A percentile compares a stretch with the other conserved stretches of the same genome.
phyloP scores from a whole-genome alignment of 108 stramenopile species.

The Discostella stelligeroides region DNA sequence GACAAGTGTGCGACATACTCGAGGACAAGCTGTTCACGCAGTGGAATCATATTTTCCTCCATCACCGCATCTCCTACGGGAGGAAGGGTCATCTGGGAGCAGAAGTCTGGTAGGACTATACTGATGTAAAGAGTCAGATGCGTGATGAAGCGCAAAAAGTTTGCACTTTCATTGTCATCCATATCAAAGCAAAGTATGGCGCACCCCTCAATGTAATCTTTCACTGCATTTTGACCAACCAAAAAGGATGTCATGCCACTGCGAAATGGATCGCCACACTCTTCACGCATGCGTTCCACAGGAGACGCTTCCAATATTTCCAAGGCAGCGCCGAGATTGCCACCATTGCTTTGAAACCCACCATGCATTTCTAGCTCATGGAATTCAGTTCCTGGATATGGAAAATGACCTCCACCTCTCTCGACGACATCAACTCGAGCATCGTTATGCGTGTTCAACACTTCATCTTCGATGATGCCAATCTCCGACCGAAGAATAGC shows the following conservation, averaged over 20 bases:
- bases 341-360: slow-evolving; percentile 17
- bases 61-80: background rate
- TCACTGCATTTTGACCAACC: slow-evolving; percentile 56
- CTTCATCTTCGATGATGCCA: slow-evolving; percentile 66
- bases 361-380: slow-evolving; percentile 6
- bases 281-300: slow-evolving; percentile 23
- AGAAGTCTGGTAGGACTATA: slow-evolving; percentile 41
- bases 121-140: slow-evolving; percentile 48
- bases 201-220: slow-evolving; percentile 41
- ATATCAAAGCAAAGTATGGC: slow-evolving; percentile 25
- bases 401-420: slow-evolving; percentile 24
- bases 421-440: slow-evolving; percentile 26
- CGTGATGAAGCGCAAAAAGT: slow-evolving; percentile 38
- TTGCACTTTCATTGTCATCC: slow-evolving; percentile 23
- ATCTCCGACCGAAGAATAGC: slow-evolving; percentile 48
- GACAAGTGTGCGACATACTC: slow-evolving; percentile 29
- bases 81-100: slow-evolving; percentile 28
- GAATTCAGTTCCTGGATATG: slow-evolving; percentile 38
- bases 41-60: slow-evolving; percentile 8
- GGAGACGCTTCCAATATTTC: slow-evolving; percentile 28
- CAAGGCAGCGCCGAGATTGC: slow-evolving; percentile 33
- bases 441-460: slow-evolving; percentile 58
- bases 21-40: slow-evolving; percentile 36
- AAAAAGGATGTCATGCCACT: slow-evolving; percentile 62
- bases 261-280: slow-evolving; percentile 40